Evolutionary conservation across 2,329 filamentous ascomycete species (phyloP).

Genomic region (Neurospora sp.): DNA sequence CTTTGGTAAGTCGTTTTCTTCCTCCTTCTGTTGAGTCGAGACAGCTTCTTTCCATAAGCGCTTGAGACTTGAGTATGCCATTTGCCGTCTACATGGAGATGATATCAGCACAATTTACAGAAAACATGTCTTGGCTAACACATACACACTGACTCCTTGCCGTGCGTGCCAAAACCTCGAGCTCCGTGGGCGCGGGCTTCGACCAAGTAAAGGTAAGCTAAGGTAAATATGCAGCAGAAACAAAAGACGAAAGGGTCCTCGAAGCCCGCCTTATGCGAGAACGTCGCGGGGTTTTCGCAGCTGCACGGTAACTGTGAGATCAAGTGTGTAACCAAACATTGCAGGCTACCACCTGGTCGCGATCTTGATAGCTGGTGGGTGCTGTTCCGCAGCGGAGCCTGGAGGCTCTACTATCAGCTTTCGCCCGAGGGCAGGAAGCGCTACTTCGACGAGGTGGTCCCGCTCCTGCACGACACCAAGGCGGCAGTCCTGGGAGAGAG

Average conservation of each 20-base stretch:
- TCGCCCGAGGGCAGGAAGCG: slow-evolving; percentile 61
- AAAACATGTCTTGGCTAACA: background rate
- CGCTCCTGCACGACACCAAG: slow-evolving; percentile 66
- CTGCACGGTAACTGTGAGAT: background rate
- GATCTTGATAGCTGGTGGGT: slow-evolving; percentile 67
- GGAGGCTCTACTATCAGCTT: slow-evolving; percentile 67
- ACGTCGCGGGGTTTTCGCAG: background rate
- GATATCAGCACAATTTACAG: background rate
- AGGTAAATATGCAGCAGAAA: background rate
- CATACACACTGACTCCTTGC: background rate
- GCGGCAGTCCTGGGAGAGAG: slow-evolving; percentile 55
- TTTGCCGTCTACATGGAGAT: background rate
- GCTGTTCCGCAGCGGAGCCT: slow-evolving; percentile 64
- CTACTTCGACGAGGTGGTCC: slow-evolving; percentile 70
- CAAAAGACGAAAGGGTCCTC: background rate
- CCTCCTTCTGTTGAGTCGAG: background rate
- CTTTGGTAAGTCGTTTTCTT: slow-evolving; percentile 52
- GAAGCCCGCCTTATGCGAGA: background rate
- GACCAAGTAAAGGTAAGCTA: background rate
- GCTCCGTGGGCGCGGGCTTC: background rate
- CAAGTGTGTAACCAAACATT: background rate
- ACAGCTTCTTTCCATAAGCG: background rate
- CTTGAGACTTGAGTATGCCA: background rate
- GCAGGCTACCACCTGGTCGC: slow-evolving; percentile 65
- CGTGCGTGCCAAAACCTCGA: background rate